Percentiles rank a stretch among this genome's conserved stretches.
phyloP scores from a whole-genome alignment of 805 yeast species.

The Kuraishia molischiana region DNA sequence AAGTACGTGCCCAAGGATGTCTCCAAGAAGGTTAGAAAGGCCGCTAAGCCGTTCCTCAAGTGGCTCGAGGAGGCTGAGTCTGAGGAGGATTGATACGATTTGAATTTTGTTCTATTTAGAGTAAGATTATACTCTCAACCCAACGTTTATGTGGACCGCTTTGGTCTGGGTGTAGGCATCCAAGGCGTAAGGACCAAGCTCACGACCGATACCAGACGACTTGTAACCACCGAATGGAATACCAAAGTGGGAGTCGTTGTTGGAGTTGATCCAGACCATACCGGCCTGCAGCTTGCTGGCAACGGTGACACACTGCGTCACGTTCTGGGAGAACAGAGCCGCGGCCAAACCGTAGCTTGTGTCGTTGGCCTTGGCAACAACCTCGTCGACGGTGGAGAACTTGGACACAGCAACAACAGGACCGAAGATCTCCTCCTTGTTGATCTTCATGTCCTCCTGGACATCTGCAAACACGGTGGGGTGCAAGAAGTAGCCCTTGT shows the following conservation, averaged over 20 bases:
- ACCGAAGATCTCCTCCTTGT: conserved; percentile 79
- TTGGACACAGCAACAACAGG: conserved; percentile 72
- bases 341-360: conserved; percentile 77
- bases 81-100: conserved; percentile 49
- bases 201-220: conserved; percentile 73
- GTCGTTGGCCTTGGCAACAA: conserved; percentile 56
- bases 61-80: conserved; percentile 95
- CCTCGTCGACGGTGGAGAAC: conserved; percentile 62
- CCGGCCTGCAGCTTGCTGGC: conserved; percentile 61
- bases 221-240: conserved; percentile 81
- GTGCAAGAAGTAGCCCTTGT: conserved; percentile 55
- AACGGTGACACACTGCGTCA: conserved; percentile 53
- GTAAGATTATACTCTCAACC: conserved; percentile 1
- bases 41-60: conserved; percentile 90
- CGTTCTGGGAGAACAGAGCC: conserved; percentile 63
- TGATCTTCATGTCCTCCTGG: conserved; percentile 51
- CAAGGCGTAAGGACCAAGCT: conserved; percentile 68
- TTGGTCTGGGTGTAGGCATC: conserved; percentile 64
- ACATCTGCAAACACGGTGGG: conserved; percentile 77
- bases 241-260: conserved; percentile 52
- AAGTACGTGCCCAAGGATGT: conserved; percentile 88
- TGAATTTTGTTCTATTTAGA: too few relatives aligned
- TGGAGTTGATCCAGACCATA: conserved; percentile 59
- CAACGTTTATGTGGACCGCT: conserved; percentile 50
- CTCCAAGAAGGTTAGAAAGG: conserved; percentile 88